These are phyloP conservation scores for Camellia japonica DNA, from an alignment of 148 eudicot species.

Conservation along the genomic window DNA sequence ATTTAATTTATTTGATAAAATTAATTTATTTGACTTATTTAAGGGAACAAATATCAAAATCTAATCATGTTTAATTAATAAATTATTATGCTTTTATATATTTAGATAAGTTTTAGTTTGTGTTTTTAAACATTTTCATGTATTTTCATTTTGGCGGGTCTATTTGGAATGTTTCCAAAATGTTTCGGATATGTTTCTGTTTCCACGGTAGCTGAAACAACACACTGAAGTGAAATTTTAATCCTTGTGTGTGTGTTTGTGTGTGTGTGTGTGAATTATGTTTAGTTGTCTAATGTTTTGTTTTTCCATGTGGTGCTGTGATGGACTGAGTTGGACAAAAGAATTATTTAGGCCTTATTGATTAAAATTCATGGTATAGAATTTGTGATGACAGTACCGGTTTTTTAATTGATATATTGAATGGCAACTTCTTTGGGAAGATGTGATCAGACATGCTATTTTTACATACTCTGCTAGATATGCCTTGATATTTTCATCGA, in stretches of 20 bases:
- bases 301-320: not conserved
- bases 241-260: not conserved
- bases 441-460: not conserved
- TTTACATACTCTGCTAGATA: not conserved
- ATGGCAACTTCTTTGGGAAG: not conserved
- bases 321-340: not conserved
- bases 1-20: no score
- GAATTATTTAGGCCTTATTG: not conserved
- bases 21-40: no score
- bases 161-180: no score
- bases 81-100: no score
- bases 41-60: no score
- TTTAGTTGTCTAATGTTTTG: not conserved
- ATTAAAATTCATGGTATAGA: not conserved
- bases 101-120: no score
- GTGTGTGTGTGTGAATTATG: not conserved
- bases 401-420: not conserved
- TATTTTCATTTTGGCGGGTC: no score
- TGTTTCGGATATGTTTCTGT: no score
- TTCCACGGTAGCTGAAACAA: no score
- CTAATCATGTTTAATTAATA: no score
- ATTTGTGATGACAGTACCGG: not conserved
- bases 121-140: no score
- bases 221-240: no score
- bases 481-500: not conserved